A percentile compares a stretch with the other conserved stretches of the same genome.
phyloP scores from a whole-genome alignment of 768 basidiomycete species.

The Russula vinacea region DNA sequence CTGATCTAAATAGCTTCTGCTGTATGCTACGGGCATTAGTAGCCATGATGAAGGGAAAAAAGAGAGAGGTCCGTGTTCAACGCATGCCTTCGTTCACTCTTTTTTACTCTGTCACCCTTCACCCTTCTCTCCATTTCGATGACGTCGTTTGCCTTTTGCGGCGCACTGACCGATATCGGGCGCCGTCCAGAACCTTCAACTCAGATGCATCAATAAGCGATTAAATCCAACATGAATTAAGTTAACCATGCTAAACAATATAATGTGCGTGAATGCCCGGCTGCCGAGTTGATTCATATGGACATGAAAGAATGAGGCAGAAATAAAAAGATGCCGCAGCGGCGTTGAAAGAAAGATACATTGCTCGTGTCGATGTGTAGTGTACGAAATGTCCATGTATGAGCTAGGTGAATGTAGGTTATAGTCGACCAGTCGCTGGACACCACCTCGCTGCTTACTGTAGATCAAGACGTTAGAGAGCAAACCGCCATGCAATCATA shows the following conservation, averaged over 20 bases:
- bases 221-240: slow-evolving; percentile 18
- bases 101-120: slow-evolving; percentile 6
- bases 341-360: slow-evolving; percentile 5
- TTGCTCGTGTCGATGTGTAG: slow-evolving; percentile 13
- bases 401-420: slow-evolving; percentile 1
- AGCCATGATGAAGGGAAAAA: slow-evolving; percentile 38
- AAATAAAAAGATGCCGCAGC: not conserved
- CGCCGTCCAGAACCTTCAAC: not conserved
- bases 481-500: slow-evolving; percentile 13
- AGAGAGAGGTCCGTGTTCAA: slow-evolving; percentile 19
- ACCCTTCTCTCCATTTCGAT: slow-evolving; percentile 6
- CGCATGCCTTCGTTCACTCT: not conserved
- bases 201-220: not conserved
- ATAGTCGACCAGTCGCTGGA: not conserved
- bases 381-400: slow-evolving; percentile 2
- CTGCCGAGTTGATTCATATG: slow-evolving; percentile 21
- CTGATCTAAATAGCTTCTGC: slow-evolving; percentile 35
- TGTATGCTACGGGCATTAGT: slow-evolving; percentile 56
- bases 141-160: slow-evolving; percentile 17
- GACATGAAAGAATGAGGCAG: slow-evolving; percentile 11
- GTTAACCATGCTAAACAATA: slow-evolving; percentile 23
- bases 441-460: not conserved
- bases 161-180: not conserved
- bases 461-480: slow-evolving; percentile 7
- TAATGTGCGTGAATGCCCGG: slow-evolving; percentile 24